These are phyloP conservation scores for Rhodotorula sp. DNA, from an alignment of 1,284 basidiomycete species.

Conservation along the genomic window DNA sequence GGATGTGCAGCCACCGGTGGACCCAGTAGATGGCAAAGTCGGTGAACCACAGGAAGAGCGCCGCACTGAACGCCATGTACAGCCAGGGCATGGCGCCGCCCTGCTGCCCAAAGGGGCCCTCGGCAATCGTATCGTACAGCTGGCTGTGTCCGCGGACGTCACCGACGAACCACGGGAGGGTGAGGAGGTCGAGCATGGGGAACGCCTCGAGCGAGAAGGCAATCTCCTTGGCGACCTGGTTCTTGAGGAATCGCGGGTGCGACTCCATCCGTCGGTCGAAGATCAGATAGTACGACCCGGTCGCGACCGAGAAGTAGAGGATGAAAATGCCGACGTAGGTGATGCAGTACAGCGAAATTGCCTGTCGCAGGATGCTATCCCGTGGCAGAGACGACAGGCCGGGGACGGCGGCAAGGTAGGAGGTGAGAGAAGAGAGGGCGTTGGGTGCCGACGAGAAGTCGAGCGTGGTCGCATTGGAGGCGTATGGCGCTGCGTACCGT, in stretches of 20 bases:
- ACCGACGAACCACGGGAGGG: constrained; percentile 88
- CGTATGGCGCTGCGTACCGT: constrained; percentile 51
- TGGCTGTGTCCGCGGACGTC: constrained; percentile 85
- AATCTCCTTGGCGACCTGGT: constrained; percentile 85
- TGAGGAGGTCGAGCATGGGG: constrained; percentile 66
- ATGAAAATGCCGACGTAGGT: constrained; percentile 65
- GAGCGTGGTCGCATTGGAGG: constrained; percentile 45
- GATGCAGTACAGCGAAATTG: constrained; percentile 70
- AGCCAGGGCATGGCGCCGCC: constrained; percentile 49
- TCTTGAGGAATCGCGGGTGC: constrained; percentile 88
- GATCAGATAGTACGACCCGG: constrained; percentile 77
- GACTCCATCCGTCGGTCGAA: constrained; percentile 95
- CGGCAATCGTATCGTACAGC: constrained; percentile 74
- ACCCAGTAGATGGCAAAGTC: constrained; percentile 93
- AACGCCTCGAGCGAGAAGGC: constrained; percentile 72
- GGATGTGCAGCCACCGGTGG: constrained; percentile 87
- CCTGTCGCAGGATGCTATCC: constrained; percentile 75
- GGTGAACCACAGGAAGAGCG: constrained; percentile 79
- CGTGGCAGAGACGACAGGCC: constrained; percentile 70
- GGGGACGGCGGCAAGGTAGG: constrained; percentile 45
- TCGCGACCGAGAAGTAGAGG: constrained; percentile 77
- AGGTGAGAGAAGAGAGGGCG: constrained; percentile 45
- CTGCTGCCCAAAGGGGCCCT: constrained; percentile 59
- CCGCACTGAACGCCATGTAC: constrained; percentile 50
- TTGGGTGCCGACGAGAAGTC: constrained; percentile 46